Base-by-base conservation (phyloP, 495 filamentous ascomycete species). In the Talaromyces stipitatus region DNA sequence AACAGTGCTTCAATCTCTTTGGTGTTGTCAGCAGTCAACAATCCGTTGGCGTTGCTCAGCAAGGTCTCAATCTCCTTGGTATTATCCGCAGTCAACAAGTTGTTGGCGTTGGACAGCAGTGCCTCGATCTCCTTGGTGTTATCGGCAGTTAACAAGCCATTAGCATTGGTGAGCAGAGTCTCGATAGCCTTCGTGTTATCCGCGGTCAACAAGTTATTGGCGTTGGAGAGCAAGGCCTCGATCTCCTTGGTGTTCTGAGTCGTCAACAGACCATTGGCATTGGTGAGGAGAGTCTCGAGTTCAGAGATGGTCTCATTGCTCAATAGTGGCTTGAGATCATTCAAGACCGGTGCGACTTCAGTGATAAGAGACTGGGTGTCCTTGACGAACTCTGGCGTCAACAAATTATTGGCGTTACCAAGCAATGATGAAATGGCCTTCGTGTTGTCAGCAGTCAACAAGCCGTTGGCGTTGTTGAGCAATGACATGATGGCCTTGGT, bases 51-150 rank as follows among this genome's bases (percentile, higher is more conserved):
- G 7, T 68, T 63, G 28, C 52, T 54, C 26, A 79, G 62, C 53
- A 79, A 62, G 55, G 65, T 62, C 58, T 74, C 68, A 32, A 75
- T 59, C 58, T 78, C 73, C 56, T 75, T 64, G 27, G 69, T 64
- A 57, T 66, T 68, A 24, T 73, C 58, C 11, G 58, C 26, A 26
- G 63, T 70, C 27, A 79, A 58, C n/a, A 78, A 52, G 8, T 70
- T 61, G 16, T 66, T 64, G 56, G 73, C 64, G 26, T 72, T 69
- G 22, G 65, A 60, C 12, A 78, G 36, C 23, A 78, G 56, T n/a
- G 68, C 64, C 1, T 53, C 54, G 11, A 72, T 27, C 30, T 71
- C 70, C 20, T 68, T 60, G 3, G 63, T 62, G 50, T 66, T 55
- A 0, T 70, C 45, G 24, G 67, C 59, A 48, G 62, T 54, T 36